Percentiles rank a stretch among this genome's conserved stretches.
These are phyloP conservation scores for Pseudogymnoascus destructans DNA, from an alignment of 2,329 filamentous ascomycete genomes.

Conservation along the genomic window DNA sequence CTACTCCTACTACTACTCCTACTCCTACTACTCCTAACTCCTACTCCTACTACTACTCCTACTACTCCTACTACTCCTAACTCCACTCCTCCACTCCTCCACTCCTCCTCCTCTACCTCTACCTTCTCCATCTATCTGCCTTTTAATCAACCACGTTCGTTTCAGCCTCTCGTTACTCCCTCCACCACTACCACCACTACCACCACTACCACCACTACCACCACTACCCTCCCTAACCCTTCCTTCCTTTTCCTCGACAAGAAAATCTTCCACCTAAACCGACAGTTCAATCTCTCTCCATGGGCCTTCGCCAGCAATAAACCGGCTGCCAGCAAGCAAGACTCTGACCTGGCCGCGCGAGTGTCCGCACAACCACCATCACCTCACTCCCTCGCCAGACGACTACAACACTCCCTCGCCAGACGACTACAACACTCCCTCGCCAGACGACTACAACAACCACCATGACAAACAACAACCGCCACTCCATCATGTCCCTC, in stretches of 20 bases:
- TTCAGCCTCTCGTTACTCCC: neutral
- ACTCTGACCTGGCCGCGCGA: conserved; percentile 5
- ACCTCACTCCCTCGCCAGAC: neutral
- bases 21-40: too few species aligned
- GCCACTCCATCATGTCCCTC: conserved; percentile 51
- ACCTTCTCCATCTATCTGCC: neutral
- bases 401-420: neutral
- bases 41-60: neutral
- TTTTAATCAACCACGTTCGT: neutral
- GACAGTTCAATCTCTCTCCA: neutral
- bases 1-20: too few species aligned
- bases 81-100: too few species aligned
- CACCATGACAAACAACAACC: conserved; percentile 15
- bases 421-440: too few species aligned
- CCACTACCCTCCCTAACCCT: too few species aligned
- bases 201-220: too few species aligned
- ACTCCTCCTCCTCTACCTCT: too few species aligned
- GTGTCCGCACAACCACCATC: neutral
- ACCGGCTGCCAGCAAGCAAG: neutral
- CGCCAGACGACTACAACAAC: neutral
- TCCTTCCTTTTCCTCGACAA: neutral
- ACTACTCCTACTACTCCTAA: too few species aligned
- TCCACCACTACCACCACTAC: neutral
- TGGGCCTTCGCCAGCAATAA: neutral
- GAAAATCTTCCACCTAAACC: neutral